These are phyloP conservation scores for Sphaerostilbella broomeana DNA, from an alignment of 2,329 filamentous ascomycete genomes.

Conservation along the genomic window DNA sequence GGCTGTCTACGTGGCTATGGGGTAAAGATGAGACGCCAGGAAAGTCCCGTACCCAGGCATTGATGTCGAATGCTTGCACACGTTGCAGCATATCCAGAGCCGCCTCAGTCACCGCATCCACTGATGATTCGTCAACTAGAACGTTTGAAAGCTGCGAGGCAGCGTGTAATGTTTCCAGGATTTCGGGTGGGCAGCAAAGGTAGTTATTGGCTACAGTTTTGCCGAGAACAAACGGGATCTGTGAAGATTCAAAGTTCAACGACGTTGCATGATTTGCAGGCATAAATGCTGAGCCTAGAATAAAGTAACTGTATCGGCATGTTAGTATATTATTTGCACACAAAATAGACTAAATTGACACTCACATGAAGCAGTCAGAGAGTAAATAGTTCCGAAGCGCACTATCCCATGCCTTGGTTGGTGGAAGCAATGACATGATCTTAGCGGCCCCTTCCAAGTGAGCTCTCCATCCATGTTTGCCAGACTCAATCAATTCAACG, in stretches of 20 bases:
- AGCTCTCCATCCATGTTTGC: constrained; percentile 40
- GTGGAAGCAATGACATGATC: constrained; percentile 36
- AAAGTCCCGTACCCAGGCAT: constrained; percentile 34
- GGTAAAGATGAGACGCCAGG: constrained; percentile 29
- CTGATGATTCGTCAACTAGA: constrained; percentile 20
- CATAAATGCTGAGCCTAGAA: constrained; percentile 39
- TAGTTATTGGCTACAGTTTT: constrained; percentile 40
- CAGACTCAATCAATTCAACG: constrained; percentile 44
- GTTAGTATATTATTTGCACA: neutral
- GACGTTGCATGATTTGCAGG: constrained; percentile 25
- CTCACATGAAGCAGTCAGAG: constrained; percentile 42
- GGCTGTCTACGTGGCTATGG: constrained; percentile 28
- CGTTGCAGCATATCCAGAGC: constrained; percentile 30
- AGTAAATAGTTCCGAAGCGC: constrained; percentile 38
- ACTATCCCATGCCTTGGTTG: constrained; percentile 26
- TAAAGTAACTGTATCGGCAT: constrained; percentile 32
- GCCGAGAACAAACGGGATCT: constrained; percentile 32
- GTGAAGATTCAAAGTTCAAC: constrained; percentile 30
- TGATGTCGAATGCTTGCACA: constrained; percentile 35
- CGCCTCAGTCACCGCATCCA: constrained; percentile 24
- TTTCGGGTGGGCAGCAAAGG: constrained; percentile 39
- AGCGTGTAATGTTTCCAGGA: constrained; percentile 37
- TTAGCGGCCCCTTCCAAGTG: constrained; percentile 40
- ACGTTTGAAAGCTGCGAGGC: constrained; percentile 35
- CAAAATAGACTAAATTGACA: neutral